Evolutionary conservation across 352 stramenopile genomes (phyloP).

Genomic region (Peronospora tabacina): DNA sequence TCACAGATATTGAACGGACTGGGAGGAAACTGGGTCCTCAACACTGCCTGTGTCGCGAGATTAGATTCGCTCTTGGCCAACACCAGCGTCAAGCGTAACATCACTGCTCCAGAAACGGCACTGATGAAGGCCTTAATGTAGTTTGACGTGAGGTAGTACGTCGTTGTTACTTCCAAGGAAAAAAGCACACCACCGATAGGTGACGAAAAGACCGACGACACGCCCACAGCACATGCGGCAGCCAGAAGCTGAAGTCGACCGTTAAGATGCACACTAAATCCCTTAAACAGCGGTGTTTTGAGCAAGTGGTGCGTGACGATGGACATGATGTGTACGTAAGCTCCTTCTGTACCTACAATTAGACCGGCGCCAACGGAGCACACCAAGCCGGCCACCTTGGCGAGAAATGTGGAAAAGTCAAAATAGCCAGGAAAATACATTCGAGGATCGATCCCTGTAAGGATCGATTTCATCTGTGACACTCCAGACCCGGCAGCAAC

Average conservation of each 20-base stretch:
- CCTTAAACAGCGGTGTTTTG: conserved; percentile 55
- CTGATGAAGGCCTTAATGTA: conserved; percentile 88
- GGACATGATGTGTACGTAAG: conserved; percentile 96
- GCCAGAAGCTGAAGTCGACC: conserved; percentile 84
- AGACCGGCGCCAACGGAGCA: conserved; percentile 91
- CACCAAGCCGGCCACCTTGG: conserved; percentile 90
- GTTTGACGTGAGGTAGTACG: conserved; percentile 86
- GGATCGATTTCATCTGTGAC: conserved; percentile 86
- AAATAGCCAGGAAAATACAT: conserved; percentile 84
- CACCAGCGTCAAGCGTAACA: conserved; percentile 64
- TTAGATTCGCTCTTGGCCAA: conserved; percentile 47
- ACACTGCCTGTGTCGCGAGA: conserved; percentile 39
- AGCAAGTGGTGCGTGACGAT: conserved; percentile 90
- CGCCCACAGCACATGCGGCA: conserved; percentile 87
- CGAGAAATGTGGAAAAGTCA: conserved; percentile 71
- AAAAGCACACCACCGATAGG: conserved; percentile 92
- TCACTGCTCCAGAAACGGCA: conserved; percentile 63
- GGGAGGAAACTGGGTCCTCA: conserved; percentile 44
- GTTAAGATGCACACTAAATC: conserved; percentile 71
- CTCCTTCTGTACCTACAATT: conserved; percentile 95
- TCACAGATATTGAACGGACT: conserved; percentile 61
- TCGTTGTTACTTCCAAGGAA: conserved; percentile 89
- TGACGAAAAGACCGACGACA: conserved; percentile 89
- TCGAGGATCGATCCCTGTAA: conserved; percentile 72
- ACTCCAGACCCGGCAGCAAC: conserved; percentile 69